Base-by-base conservation (phyloP, 768 basidiomycete species). In the Amanita phalloides region DNA sequence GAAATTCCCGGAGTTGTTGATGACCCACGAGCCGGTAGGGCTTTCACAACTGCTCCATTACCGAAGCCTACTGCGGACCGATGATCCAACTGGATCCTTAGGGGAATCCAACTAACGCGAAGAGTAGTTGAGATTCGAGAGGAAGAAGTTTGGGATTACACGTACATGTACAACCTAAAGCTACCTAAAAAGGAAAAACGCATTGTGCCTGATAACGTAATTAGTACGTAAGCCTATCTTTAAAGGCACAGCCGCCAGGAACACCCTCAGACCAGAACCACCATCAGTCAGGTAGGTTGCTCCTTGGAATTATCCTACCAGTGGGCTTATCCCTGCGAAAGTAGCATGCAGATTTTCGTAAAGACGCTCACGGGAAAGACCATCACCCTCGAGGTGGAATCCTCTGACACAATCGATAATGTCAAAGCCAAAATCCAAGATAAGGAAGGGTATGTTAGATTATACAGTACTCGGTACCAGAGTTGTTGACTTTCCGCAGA, bases 361-460 rank as follows among this genome's bases (percentile, higher is more conserved):
- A 76, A 76, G 66, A 72, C 73, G 14, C 60, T 77, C 26, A 77
- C 75, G 2, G 77, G 78, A 32, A 78, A 79, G 76, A 87, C 86
- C 45, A 84, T 84, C 59, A 84, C 82, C 1, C 62, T 86, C 35
- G 84, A 86, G 64, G 84, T 86, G 25, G 82, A 86, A 63, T 83
- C 82, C 1, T 81, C 79, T 3, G 82, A 85, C 61, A 84, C 82
- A 20, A 84, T 85, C 57, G 82, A 85, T 66, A 83, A 82, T 54
- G 84, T 85, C 49, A 85, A 84, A 72, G 72, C 76, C 9, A 85
- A 84, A 73, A 84, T 86, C 48, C 84, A 84, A 63, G 84, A 86
- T 66, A 86, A 84, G 71, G 84, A 86, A 56, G 83, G 79, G 53
- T 56, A 52, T 38, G 46, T 45, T 37, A 30, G 9, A 26, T 44